phyloP scores from a whole-genome alignment of 2,329 filamentous ascomycete species.

The Metarhizium anisopliae region DNA sequence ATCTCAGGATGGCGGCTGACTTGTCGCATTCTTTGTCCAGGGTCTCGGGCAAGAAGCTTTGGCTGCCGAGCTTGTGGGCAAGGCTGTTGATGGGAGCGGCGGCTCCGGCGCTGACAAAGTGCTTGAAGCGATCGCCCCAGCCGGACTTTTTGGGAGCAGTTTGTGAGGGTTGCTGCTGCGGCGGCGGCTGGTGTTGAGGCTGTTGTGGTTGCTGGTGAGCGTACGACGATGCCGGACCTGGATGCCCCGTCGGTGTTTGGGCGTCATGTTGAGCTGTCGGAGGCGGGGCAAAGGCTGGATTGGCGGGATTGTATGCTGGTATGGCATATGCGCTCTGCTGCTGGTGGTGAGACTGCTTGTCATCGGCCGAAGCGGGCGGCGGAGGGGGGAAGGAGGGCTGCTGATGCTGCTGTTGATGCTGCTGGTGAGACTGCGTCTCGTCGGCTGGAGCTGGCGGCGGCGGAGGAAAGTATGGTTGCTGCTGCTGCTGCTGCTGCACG shows the following conservation, averaged over 20 bases:
- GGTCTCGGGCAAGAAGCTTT: conserved; percentile 79
- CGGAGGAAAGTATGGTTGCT: too few species aligned
- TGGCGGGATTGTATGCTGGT: conserved; percentile 9
- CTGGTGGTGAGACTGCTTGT: conserved; percentile 6
- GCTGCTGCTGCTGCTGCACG: too few species aligned
- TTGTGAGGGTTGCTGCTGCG: neutral
- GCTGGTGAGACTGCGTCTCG: too few species aligned
- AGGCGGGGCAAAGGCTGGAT: conserved; percentile 21
- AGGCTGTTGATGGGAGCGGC: conserved; percentile 72
- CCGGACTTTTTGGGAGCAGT: conserved; percentile 8
- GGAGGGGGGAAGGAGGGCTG: too few species aligned
- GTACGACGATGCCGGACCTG: neutral
- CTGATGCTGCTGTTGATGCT: too few species aligned
- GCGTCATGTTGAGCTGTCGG: conserved; percentile 7
- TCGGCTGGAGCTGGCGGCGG: too few species aligned
- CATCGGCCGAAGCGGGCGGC: too few species aligned
- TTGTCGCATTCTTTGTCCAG: conserved; percentile 89
- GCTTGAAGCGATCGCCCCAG: conserved; percentile 22
- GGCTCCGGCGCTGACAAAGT: conserved; percentile 29
- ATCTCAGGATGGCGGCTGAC: conserved; percentile 71
- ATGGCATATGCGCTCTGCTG: conserved; percentile 14
- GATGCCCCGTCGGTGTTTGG: neutral
- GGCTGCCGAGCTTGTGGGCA: conserved; percentile 71
- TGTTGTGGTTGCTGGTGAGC: neutral
- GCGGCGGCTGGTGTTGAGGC: conserved; percentile 4